phyloP scores from a whole-genome alignment of 345 rosid genomes.

The Nephelium lappaceum region DNA sequence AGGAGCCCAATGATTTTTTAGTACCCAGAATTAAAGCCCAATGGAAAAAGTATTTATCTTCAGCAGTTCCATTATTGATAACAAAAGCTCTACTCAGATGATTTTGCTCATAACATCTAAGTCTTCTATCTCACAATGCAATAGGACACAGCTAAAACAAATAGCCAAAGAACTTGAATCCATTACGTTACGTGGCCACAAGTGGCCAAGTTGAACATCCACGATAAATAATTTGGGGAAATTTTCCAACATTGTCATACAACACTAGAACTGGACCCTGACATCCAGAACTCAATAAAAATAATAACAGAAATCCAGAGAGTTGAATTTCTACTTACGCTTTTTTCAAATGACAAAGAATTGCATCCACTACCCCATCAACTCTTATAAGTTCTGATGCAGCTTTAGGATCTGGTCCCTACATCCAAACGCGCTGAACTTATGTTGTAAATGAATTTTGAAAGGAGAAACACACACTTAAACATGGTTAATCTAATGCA shows the following conservation, averaged over 20 bases:
- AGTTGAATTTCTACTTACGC: conserved; percentile 55
- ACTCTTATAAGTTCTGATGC: conserved; percentile 77
- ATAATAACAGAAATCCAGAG: neutral
- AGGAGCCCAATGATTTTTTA: neutral
- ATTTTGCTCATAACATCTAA: neutral
- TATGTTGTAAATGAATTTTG: conserved; percentile 36
- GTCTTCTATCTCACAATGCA: neutral
- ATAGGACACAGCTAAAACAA: neutral
- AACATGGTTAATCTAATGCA: neutral
- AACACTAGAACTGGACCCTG: neutral
- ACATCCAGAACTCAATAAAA: neutral
- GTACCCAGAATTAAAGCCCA: neutral
- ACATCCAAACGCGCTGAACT: conserved; percentile 35
- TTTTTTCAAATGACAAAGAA: conserved; percentile 78
- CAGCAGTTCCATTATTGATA: neutral
- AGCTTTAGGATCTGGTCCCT: conserved; percentile 94
- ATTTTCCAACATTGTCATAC: neutral
- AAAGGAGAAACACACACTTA: neutral
- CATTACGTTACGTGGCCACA: neutral
- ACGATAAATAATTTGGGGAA: neutral
- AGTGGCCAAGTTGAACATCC: neutral
- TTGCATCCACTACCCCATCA: conserved; percentile 77
- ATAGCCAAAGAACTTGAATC: conserved; percentile 4
- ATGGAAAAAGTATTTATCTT: neutral
- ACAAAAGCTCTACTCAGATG: neutral